These are phyloP conservation scores for Orbilia javanica DNA, from an alignment of 2,329 filamentous ascomycete species.

Conservation along the genomic window DNA sequence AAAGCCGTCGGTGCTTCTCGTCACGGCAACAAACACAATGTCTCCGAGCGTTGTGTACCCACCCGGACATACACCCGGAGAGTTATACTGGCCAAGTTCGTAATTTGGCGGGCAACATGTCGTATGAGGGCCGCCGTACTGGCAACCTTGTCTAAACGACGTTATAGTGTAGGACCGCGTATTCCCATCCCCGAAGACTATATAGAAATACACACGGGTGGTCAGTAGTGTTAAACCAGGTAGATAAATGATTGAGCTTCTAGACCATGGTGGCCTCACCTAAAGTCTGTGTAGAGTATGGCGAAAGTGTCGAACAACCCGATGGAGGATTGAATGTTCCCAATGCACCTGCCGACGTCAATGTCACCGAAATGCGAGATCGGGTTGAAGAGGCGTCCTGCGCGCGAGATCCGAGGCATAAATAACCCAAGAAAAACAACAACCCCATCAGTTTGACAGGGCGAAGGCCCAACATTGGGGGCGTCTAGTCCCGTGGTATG, in stretches of 20 bases:
- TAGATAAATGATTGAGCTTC: background rate
- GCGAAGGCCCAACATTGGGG: background rate
- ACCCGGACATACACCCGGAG: slow-evolving; percentile 40
- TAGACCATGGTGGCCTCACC: background rate
- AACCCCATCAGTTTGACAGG: background rate
- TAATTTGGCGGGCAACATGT: slow-evolving; percentile 49
- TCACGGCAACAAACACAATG: slow-evolving; percentile 41
- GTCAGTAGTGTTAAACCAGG: background rate
- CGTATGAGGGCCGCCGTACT: slow-evolving; percentile 30
- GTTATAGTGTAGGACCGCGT: slow-evolving; percentile 43
- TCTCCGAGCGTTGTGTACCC: slow-evolving; percentile 40
- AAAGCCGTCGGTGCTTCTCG: slow-evolving; percentile 28
- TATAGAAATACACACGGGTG: too few relatives aligned
- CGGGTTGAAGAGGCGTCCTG: background rate
- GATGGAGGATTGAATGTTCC: slow-evolving; percentile 23
- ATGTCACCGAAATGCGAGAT: slow-evolving; percentile 33
- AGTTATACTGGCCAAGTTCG: slow-evolving; percentile 41
- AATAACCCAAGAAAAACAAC: background rate
- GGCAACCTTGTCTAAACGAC: slow-evolving; percentile 42
- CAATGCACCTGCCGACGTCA: slow-evolving; percentile 26
- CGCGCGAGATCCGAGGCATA: background rate
- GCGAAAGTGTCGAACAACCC: slow-evolving; percentile 28
- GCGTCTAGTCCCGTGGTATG: too few relatives aligned
- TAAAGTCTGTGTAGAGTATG: slow-evolving; percentile 46
- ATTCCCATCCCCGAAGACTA: slow-evolving; percentile 39